These are phyloP conservation scores for Debaryomyces udenii DNA, from an alignment of 1,139 yeast genomes.

Conservation along the genomic window DNA sequence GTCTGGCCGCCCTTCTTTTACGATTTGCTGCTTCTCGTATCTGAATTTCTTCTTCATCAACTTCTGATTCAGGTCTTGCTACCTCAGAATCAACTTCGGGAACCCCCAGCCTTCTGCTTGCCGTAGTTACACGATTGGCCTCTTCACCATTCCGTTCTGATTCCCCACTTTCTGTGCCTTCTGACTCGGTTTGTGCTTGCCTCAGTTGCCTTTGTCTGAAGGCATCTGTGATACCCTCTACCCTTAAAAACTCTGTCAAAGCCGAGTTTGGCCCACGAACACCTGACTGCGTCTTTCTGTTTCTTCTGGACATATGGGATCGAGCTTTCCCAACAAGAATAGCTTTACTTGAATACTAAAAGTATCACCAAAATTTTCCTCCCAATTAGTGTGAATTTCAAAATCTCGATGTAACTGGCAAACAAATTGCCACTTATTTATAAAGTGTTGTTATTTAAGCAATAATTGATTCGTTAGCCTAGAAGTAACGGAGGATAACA, in stretches of 20 bases:
- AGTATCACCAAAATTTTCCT: slow-evolving; percentile 2
- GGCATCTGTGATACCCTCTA: slow-evolving; percentile 87
- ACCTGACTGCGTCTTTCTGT: slow-evolving; percentile 32
- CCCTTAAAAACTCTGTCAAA: slow-evolving; percentile 68
- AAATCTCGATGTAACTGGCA: slow-evolving; percentile 1
- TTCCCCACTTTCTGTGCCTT: slow-evolving; percentile 11
- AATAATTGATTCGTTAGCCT: slow-evolving; percentile 1
- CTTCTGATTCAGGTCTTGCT: slow-evolving; percentile 15
- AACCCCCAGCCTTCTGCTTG: background rate
- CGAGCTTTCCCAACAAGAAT: too few relatives aligned
- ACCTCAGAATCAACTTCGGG: background rate
- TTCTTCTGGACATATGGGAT: slow-evolving; percentile 31
- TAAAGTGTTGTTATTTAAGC: slow-evolving; percentile 1
- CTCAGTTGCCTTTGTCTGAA: slow-evolving; percentile 62
- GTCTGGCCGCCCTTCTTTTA: slow-evolving; percentile 34
- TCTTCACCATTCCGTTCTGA: slow-evolving; percentile 18
- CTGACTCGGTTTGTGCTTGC: slow-evolving; percentile 19
- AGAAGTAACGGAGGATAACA: slow-evolving; percentile 1
- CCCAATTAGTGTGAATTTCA: slow-evolving; percentile 8
- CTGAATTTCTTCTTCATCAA: slow-evolving; percentile 33
- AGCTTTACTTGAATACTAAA: background rate
- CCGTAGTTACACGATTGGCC: slow-evolving; percentile 34
- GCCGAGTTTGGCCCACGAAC: slow-evolving; percentile 83
- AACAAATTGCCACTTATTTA: slow-evolving; percentile 6
- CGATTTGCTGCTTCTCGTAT: slow-evolving; percentile 47